Conservation (phyloP, 1,284 basidiomycete genomes). For the Erythrobasidium hasegawianum region DNA sequence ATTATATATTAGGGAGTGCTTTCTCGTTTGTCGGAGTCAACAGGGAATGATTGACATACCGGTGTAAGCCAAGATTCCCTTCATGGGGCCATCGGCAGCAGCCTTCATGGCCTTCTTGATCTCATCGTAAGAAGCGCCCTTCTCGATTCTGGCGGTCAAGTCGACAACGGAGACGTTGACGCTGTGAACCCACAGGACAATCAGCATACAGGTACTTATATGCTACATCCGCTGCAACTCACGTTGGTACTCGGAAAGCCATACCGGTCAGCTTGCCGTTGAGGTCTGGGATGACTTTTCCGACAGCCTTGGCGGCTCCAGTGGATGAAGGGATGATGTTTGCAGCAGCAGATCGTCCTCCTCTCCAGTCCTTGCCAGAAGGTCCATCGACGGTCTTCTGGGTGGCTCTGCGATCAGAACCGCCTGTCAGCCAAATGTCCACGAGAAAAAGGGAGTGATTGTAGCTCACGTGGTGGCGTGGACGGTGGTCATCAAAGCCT, state of each 20-base stretch:
- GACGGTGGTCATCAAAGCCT: conserved; percentile 98
- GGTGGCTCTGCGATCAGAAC: conserved; percentile 95
- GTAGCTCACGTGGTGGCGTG: conserved; percentile 58
- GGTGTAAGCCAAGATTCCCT: conserved; percentile 81
- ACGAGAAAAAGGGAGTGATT: too few species aligned
- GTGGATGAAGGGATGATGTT: conserved; percentile 99
- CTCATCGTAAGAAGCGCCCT: conserved; percentile 76
- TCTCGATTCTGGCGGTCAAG: conserved; percentile 89
- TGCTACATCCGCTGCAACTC: too few species aligned
- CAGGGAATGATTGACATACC: neutral
- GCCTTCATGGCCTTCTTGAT: conserved; percentile 86
- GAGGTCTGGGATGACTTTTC: conserved; percentile 94
- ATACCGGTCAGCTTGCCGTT: conserved; percentile 72
- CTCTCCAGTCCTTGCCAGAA: conserved; percentile 81
- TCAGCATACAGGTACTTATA: too few species aligned
- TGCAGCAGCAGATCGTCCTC: conserved; percentile 91
- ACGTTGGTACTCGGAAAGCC: conserved; percentile 83
- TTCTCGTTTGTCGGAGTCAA: neutral
- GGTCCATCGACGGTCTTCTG: conserved; percentile 99
- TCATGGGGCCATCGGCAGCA: conserved; percentile 66
- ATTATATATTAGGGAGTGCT: neutral
- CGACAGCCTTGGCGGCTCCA: conserved; percentile 80
- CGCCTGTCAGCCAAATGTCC: too few species aligned
- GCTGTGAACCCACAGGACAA: conserved; percentile 53
- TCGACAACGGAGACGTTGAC: conserved; percentile 92